A percentile compares a stretch with the other conserved stretches of the same genome.
Conservation (phyloP, 1,284 basidiomycete genomes). For the Hymenochaete sp. region DNA sequence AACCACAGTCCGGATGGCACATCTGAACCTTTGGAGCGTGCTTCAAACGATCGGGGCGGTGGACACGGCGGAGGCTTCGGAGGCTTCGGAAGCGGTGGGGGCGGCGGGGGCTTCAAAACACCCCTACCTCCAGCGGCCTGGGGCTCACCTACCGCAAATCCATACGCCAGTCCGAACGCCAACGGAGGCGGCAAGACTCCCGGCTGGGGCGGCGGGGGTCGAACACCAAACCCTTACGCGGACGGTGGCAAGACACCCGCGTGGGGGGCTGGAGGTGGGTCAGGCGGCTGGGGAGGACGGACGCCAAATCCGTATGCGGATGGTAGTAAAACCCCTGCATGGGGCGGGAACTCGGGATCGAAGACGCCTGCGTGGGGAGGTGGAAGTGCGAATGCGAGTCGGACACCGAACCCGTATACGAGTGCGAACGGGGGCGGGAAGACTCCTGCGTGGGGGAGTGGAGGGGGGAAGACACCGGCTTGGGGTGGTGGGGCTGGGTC, state of each 20-base stretch:
- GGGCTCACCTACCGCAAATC: conserved; percentile 11
- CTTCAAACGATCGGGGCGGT: neutral
- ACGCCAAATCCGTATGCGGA: conserved; percentile 53
- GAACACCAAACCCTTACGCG: conserved; percentile 17
- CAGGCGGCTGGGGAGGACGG: conserved; percentile 35
- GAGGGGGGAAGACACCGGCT: conserved; percentile 44
- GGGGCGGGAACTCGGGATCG: conserved; percentile 26
- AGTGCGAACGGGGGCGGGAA: conserved; percentile 33
- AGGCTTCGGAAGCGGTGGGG: conserved; percentile 7
- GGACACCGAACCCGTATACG: conserved; percentile 69
- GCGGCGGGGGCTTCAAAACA: conserved; percentile 21
- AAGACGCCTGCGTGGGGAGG: conserved; percentile 57
- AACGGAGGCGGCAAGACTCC: conserved; percentile 27
- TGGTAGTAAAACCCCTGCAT: conserved; percentile 27
- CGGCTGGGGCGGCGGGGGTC: conserved; percentile 22
- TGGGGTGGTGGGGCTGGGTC: conserved; percentile 47
- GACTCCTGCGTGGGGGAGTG: conserved; percentile 58
- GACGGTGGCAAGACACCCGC: conserved; percentile 27
- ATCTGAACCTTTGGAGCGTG: conserved; percentile 36
- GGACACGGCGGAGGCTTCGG: too few relatives aligned
- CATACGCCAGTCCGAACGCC: conserved; percentile 31
- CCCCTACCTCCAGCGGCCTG: conserved; percentile 25
- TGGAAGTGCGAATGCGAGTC: too few relatives aligned
- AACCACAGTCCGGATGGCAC: conserved; percentile 44
- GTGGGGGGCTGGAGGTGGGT: conserved; percentile 4